Base-by-base conservation (phyloP, 805 yeast species). In the Candida argentea region DNA sequence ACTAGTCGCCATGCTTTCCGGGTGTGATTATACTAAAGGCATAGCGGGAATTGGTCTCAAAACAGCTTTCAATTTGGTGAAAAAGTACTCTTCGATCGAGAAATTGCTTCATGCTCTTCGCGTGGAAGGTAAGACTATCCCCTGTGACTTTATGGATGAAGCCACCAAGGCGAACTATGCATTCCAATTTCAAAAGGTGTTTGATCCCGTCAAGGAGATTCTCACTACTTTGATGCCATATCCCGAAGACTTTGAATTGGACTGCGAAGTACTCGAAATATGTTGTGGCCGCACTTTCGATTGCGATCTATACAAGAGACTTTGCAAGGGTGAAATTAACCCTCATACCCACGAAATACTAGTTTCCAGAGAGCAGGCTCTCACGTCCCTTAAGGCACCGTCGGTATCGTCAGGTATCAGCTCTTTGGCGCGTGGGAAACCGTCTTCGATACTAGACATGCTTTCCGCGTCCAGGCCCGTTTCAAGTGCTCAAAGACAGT, bases 1-100 rank as follows among this genome's bases (percentile, higher is more conserved):
- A 26, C 61, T 75, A 23, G 70, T 84, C 54, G 97, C 95, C 2
- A 78, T 87, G 40, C 48, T 91, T 4, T 73, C 94, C n/a, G 99
- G 99, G 0, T 91, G 99, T 55, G 99, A 91, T 51, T 91, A 91
- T 46, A 83, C 95, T 0, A 73, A 73, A 30, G 98, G 99, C 0
- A 61, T 91, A 5, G 70, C 79, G 0, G 78, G 80, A 2, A 65
- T 89, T 10, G 99, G 98, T 0, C 62, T 86, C 6, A 71, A 74
- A 25, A 81, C 77, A 16, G 94, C 96, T 0, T 69, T 80, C 30
- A 59, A 56, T 22, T 48, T 79, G 24, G 75, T 84, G 2, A 60
- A 61, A 29, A 61, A 67, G 31, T 64, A 63, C 40, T 51, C 56
- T 14, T 61, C 64, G 2, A 61, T 77, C 39, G 77, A 76, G 10